These are phyloP conservation scores for Scenedesmus sp. DNA, from an alignment of 163 green algal genomes.

Conservation along the genomic window DNA sequence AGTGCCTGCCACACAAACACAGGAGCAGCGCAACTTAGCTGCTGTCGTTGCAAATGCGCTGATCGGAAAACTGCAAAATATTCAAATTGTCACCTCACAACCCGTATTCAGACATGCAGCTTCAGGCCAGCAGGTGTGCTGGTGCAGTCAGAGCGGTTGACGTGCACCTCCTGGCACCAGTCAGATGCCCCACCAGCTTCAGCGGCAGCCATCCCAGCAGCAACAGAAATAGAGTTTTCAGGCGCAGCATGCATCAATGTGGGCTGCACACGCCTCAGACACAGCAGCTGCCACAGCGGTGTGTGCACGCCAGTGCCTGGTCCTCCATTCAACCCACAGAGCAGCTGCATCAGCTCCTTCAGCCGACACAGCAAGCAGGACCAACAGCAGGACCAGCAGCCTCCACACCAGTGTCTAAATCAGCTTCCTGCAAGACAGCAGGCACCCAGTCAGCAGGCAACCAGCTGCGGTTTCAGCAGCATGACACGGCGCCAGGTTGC, in stretches of 20 bases:
- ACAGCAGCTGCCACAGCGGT: neutral
- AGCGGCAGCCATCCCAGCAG: neutral
- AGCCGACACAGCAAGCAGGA: neutral
- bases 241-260: neutral
- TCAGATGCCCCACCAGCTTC: neutral
- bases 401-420: neutral
- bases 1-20: neutral
- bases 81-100: neutral
- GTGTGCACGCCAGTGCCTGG: neutral
- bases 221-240: neutral
- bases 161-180: neutral
- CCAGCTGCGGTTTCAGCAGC: neutral
- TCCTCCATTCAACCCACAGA: slow-evolving; percentile 9
- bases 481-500: neutral
- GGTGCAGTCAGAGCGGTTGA: neutral
- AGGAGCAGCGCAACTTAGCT: neutral
- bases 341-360: slow-evolving; percentile 37
- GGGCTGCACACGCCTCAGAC: neutral
- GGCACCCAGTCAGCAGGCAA: slow-evolving; percentile 1
- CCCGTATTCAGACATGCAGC: neutral
- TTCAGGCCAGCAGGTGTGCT: neutral
- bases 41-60: neutral
- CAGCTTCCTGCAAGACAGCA: neutral
- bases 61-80: neutral
- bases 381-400: neutral